A percentile compares a stretch with the other conserved stretches of the same genome.
Evolutionary conservation across 345 rosid genomes (phyloP).

Genomic region (Corchorus olitorius): DNA sequence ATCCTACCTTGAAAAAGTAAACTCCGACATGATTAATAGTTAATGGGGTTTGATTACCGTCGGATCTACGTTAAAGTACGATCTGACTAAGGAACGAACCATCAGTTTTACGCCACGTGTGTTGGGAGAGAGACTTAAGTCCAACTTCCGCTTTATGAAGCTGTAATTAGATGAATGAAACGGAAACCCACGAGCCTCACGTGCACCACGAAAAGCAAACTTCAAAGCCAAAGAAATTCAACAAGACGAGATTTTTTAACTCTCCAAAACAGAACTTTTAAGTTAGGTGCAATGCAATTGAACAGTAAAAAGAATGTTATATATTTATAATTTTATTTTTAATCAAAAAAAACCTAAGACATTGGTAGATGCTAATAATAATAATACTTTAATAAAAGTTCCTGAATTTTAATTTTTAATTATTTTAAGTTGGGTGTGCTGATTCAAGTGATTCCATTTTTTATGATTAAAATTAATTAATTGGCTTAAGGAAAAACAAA

Average conservation of each 20-base stretch:
- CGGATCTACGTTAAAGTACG: conserved; percentile 7
- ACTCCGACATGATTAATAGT: neutral
- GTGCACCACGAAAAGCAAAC: conserved; percentile 12
- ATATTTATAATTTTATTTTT: no score
- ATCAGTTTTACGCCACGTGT: neutral
- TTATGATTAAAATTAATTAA: no score
- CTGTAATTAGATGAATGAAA: neutral
- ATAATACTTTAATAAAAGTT: no score
- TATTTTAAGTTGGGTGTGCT: no score
- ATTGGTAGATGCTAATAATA: no score
- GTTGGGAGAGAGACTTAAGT: neutral
- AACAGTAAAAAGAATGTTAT: no score
- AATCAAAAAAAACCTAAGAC: no score
- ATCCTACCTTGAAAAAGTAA: neutral
- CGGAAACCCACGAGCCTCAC: conserved; percentile 14
- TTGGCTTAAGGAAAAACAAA: neutral
- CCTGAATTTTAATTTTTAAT: no score
- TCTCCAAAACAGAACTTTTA: neutral
- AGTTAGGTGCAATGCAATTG: no score
- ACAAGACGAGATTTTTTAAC: neutral
- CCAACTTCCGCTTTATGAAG: neutral
- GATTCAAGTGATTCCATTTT: no score
- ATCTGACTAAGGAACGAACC: neutral
- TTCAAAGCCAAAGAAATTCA: neutral
- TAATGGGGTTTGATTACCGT: conserved; percentile 5